Percentiles rank a stretch among this genome's conserved stretches.
These are phyloP conservation scores for Xylaria sp. DNA, from an alignment of 2,329 filamentous ascomycete genomes.

Conservation along the genomic window DNA sequence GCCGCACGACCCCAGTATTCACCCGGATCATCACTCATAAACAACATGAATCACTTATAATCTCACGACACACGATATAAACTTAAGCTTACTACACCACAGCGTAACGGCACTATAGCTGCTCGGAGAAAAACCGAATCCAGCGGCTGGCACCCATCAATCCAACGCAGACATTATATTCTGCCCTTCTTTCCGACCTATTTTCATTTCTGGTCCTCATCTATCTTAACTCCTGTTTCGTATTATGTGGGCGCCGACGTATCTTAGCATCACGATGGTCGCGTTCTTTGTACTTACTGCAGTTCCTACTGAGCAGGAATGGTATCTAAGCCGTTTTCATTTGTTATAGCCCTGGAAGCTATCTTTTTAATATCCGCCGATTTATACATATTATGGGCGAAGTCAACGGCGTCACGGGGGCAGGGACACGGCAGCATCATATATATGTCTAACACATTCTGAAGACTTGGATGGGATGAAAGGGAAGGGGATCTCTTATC, in stretches of 20 bases:
- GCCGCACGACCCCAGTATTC: constrained; percentile 52
- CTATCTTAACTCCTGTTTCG: constrained; percentile 18
- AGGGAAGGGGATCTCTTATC: constrained; percentile 32
- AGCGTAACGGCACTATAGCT: no score
- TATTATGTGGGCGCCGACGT: constrained; percentile 7
- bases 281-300: constrained; percentile 19
- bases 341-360: constrained; percentile 27
- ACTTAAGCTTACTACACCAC: no score
- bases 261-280: background rate
- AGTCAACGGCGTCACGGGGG: constrained; percentile 34
- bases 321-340: constrained; percentile 32
- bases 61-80: no score
- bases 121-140: no score
- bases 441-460: constrained; percentile 27
- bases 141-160: no score
- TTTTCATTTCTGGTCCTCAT: background rate
- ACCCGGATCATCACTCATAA: no score
- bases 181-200: background rate
- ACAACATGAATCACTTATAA: no score
- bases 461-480: constrained; percentile 21
- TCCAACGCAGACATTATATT: background rate
- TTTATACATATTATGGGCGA: constrained; percentile 25
- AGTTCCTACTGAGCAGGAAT: constrained; percentile 23
- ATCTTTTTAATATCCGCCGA: constrained; percentile 20
- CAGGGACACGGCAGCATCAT: constrained; percentile 35